Evolutionary conservation across 2,329 filamentous ascomycete species (phyloP).

Genomic region (Plenodomus biglobosus): DNA sequence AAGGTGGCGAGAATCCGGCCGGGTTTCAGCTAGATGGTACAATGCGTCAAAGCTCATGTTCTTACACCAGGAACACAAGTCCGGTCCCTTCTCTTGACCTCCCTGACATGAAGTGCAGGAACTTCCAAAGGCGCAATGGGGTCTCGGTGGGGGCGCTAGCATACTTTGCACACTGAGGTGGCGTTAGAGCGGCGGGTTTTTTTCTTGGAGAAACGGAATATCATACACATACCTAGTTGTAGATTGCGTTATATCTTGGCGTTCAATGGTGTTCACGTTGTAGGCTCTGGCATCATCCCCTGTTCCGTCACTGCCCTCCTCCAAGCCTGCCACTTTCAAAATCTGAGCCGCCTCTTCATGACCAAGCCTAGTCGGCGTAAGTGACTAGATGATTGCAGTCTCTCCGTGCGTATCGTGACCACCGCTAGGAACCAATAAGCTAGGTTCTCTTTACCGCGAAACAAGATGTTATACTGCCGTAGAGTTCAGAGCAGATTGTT

Average conservation of each 20-base stretch:
- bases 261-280: conserved; percentile 16
- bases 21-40: conserved; percentile 14
- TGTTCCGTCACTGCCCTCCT: conserved; percentile 16
- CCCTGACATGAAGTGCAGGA: conserved; percentile 20
- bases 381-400: conserved; percentile 27
- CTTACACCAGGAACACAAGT: conserved; percentile 28
- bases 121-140: conserved; percentile 24
- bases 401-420: conserved; percentile 26
- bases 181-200: conserved; percentile 1
- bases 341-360: conserved; percentile 31
- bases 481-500: conserved; percentile 26
- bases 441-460: conserved; percentile 23
- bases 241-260: not conserved
- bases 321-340: conserved; percentile 17
- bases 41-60: conserved; percentile 29
- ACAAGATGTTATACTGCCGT: conserved; percentile 23
- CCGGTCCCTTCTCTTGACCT: conserved; percentile 21
- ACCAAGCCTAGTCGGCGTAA: conserved; percentile 31
- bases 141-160: conserved; percentile 22
- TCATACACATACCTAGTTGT: not conserved
- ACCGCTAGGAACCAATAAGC: conserved; percentile 27
- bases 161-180: conserved; percentile 10
- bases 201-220: not conserved
- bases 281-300: conserved; percentile 32
- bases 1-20: conserved; percentile 12